A percentile compares a stretch with the other conserved stretches of the same genome.
Conservation (phyloP, 129 eudicot genomes). For the Artemisia tridentata region DNA sequence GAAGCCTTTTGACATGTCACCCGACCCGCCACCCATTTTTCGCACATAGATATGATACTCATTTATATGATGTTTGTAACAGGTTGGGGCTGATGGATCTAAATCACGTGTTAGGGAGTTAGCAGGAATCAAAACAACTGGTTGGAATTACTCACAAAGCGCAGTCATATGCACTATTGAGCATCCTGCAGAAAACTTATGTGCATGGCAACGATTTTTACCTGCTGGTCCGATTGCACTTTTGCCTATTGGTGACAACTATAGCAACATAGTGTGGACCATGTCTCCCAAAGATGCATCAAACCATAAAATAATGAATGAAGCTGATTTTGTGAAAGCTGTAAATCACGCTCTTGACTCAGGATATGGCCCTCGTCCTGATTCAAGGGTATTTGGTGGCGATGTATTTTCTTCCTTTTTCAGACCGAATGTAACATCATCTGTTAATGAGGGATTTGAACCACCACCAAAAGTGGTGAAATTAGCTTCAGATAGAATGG, state of each 20-base stretch:
- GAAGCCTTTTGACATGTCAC: no score
- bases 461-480: conserved; percentile 67
- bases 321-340: conserved; percentile 64
- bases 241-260: conserved; percentile 83
- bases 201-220: conserved; percentile 97
- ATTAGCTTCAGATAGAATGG: conserved; percentile 78
- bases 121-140: conserved; percentile 79
- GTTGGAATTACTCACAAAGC: conserved; percentile 89
- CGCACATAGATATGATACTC: background rate
- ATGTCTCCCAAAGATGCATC: conserved; percentile 86
- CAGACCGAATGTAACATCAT: conserved; percentile 40
- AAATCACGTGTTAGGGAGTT: conserved; percentile 87
- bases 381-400: conserved; percentile 41
- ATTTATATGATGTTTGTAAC: background rate
- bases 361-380: conserved; percentile 86
- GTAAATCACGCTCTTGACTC: conserved; percentile 70
- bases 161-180: conserved; percentile 91
- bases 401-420: conserved; percentile 48
- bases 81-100: conserved; percentile 99
- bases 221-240: conserved; percentile 96
- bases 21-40: background rate
- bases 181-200: conserved; percentile 51
- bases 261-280: conserved; percentile 97
- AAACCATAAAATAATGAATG: conserved; percentile 59
- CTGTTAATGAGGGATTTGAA: conserved; percentile 61